These are phyloP conservation scores for Candida freyschussii DNA, from an alignment of 1,139 yeast species.

Conservation along the genomic window DNA sequence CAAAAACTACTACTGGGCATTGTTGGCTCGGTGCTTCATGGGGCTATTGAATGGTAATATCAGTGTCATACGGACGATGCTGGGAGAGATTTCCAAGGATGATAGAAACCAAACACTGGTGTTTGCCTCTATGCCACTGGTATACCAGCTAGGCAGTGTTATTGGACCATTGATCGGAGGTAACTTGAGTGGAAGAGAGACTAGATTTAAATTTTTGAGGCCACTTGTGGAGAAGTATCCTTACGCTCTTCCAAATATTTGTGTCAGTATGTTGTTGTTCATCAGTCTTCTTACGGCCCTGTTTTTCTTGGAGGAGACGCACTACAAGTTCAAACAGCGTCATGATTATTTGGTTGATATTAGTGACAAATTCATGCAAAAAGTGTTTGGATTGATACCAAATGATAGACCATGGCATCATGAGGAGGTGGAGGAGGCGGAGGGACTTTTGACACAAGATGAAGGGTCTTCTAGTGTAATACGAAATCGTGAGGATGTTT, in stretches of 20 bases:
- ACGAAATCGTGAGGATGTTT: slow-evolving; percentile 28
- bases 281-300: slow-evolving; percentile 29
- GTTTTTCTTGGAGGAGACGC: slow-evolving; percentile 61
- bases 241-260: slow-evolving; percentile 56
- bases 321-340: slow-evolving; percentile 36
- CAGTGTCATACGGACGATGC: slow-evolving; percentile 53
- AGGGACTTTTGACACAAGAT: slow-evolving; percentile 2
- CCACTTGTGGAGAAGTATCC: slow-evolving; percentile 42
- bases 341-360: slow-evolving; percentile 49
- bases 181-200: slow-evolving; percentile 32
- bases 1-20: slow-evolving; percentile 44
- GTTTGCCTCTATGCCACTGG: slow-evolving; percentile 52
- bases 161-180: slow-evolving; percentile 59
- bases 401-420: slow-evolving; percentile 35
- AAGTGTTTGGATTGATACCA: slow-evolving; percentile 30
- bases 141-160: slow-evolving; percentile 53
- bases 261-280: slow-evolving; percentile 40
- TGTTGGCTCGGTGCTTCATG: slow-evolving; percentile 45
- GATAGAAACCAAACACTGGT: slow-evolving; percentile 58
- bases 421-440: slow-evolving; percentile 1
- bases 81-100: slow-evolving; percentile 55
- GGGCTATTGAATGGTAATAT: slow-evolving; percentile 61
- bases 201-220: slow-evolving; percentile 19
- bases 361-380: slow-evolving; percentile 43
- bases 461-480: too few relatives aligned